Evolutionary conservation across 768 basidiomycete genomes (phyloP), one percentile per base, ranked within the genome.

Genomic region (Lentinula guzmanii): DNA sequence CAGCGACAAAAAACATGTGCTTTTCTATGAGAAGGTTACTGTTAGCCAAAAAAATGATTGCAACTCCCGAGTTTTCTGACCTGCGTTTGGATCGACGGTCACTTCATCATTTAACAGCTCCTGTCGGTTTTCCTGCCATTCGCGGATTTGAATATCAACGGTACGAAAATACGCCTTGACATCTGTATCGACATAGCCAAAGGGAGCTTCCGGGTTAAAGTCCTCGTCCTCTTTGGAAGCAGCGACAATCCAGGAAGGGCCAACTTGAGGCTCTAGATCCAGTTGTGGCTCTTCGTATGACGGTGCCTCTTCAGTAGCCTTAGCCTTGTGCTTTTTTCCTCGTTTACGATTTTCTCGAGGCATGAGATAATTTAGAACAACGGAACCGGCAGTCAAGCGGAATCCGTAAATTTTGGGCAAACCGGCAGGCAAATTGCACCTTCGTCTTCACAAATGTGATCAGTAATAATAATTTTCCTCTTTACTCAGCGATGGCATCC

Each of bases 131-230:
- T 86, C 84, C 68, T 93, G 91, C 92, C 95, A 98, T 65, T 90
- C 86, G 52, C 86, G 86, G 43, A 97, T 86, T 70, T 95, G 92
- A 35, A 87, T 78, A 64, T 97, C 93, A 10, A 96, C 93, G 1
- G 86, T 92, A 50, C 89, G 77, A 67, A 97, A 96, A 74, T 98
- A 98, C 1, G 93, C 91, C 71, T 96, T 96, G 34, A 96, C 78
- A 69, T 96, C 95, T 18, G 84, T 82, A 65, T 96, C 94, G 7
- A 96, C 86, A 63, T 86, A 89, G 61, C 94, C 95, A 70, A 95
- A 97, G 2, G 95, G 94, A 48, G 90, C 89, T 62, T 92, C 91
- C 15, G 72, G 70, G 67, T 86, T 79, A 58, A 74, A 59, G 56
- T 80, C 78, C 15, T 39, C 41, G 42, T 76, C 72, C 5, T 65